phyloP scores from a whole-genome alignment of 257 asterid species.

The Solanum stenotomum region DNA sequence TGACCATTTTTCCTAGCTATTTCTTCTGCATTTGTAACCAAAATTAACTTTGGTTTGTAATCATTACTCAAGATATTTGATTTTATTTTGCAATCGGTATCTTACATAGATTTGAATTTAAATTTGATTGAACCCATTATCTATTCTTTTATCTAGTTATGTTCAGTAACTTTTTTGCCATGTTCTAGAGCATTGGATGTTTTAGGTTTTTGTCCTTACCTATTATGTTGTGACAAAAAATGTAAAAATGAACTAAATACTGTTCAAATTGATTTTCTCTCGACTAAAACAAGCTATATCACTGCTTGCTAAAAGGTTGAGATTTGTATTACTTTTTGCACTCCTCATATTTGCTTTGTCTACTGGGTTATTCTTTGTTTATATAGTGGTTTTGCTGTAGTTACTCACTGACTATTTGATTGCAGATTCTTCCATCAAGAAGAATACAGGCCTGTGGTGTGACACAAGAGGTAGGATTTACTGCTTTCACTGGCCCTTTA shows the following conservation, averaged over 20 bases:
- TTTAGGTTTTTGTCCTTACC: neutral
- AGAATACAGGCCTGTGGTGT: conserved; percentile 21
- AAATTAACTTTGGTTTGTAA: neutral
- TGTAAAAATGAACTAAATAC: neutral
- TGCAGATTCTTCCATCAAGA: conserved; percentile 32
- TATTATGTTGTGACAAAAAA: neutral
- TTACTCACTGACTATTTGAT: neutral
- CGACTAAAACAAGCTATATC: neutral
- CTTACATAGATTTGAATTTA: neutral
- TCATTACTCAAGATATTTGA: neutral
- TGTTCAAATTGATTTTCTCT: neutral
- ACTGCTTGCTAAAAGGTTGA: neutral
- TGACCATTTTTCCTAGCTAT: neutral
- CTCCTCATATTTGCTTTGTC: neutral
- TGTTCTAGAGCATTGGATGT: neutral
- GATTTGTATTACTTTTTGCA: neutral
- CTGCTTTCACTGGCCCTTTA: neutral
- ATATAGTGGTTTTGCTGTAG: neutral
- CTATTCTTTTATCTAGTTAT: neutral
- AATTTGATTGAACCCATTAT: neutral
- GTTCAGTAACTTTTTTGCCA: neutral
- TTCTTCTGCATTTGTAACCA: neutral
- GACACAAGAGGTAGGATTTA: conserved; percentile 35
- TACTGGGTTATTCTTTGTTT: neutral
- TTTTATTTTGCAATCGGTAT: neutral